A percentile compares a stretch with the other conserved stretches of the same genome.
Conservation (phyloP, 345 rosid species). For the Gossypium rotundifolium region DNA sequence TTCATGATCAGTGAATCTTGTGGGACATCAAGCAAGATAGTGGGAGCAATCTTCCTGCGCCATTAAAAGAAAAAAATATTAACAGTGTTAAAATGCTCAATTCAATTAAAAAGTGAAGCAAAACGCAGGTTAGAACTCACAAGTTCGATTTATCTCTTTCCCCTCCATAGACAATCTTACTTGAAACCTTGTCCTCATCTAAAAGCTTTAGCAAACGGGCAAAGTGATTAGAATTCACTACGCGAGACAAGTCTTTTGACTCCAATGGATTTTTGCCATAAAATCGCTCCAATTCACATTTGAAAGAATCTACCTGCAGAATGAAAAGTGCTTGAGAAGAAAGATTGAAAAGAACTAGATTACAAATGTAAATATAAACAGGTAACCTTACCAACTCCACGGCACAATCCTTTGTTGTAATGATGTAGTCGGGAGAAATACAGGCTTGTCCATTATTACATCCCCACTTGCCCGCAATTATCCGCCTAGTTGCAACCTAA, state of each 20-base stretch:
- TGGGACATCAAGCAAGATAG: constrained; percentile 82
- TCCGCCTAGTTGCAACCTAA: constrained; percentile 72
- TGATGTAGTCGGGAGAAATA: constrained; percentile 73
- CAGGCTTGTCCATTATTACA: constrained; percentile 93
- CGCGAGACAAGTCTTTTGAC: constrained; percentile 79
- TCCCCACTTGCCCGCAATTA: constrained; percentile 90
- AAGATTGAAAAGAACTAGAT: constrained; percentile 11
- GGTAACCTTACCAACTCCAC: constrained; percentile 58
- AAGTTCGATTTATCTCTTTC: constrained; percentile 58
- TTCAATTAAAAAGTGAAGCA: background rate
- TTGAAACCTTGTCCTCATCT: constrained; percentile 80
- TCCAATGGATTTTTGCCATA: constrained; percentile 74
- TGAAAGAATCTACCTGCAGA: constrained; percentile 56
- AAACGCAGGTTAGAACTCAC: constrained; percentile 42
- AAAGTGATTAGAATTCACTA: constrained; percentile 80
- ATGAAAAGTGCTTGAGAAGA: constrained; percentile 7
- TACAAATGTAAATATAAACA: constrained; percentile 7
- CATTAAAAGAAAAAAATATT: constrained; percentile 13
- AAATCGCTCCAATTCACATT: constrained; percentile 56
- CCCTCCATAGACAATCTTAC: constrained; percentile 77
- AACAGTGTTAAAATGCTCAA: background rate
- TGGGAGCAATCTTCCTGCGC: constrained; percentile 76
- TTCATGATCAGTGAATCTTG: constrained; percentile 70
- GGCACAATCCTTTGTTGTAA: constrained; percentile 71
- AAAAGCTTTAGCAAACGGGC: constrained; percentile 64